phyloP scores from a whole-genome alignment of 768 basidiomycete genomes.

The Hemileccinum rubropunctum region DNA sequence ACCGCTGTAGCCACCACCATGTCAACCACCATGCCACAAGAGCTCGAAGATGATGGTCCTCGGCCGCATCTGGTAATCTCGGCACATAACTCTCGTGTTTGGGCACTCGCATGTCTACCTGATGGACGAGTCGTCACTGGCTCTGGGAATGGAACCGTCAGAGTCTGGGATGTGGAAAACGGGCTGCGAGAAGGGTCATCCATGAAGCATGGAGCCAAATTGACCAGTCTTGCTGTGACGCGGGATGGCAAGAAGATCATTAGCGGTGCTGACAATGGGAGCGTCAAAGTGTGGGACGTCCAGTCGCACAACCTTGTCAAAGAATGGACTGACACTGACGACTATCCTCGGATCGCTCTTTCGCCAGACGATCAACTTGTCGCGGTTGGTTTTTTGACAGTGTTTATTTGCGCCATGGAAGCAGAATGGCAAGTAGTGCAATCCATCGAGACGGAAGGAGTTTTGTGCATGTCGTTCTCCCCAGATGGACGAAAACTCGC shows the following conservation, averaged over 20 bases:
- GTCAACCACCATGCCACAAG: no score
- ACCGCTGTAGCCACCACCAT: no score
- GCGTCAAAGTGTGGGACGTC: background rate
- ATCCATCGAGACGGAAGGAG: no score
- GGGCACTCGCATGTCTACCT: background rate
- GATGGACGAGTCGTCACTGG: background rate
- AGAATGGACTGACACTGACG: background rate
- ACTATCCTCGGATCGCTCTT: background rate
- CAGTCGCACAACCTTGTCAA: background rate
- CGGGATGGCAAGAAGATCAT: background rate
- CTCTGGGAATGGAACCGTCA: background rate
- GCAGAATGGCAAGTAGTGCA: no score
- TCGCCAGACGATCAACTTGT: background rate
- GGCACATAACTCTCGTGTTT: no score
- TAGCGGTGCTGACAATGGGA: background rate
- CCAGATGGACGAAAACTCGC: constrained; percentile 1
- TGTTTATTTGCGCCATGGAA: background rate
- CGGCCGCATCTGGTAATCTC: no score
- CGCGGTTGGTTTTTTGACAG: background rate
- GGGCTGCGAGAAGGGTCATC: background rate
- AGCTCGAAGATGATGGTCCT: no score
- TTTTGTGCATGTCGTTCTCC: constrained; percentile 1
- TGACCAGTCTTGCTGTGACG: background rate
- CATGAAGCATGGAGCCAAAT: background rate
- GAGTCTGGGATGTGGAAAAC: background rate